phyloP scores from a whole-genome alignment of 192 early-diverging fungal species.

The Entrophospora sp. region DNA sequence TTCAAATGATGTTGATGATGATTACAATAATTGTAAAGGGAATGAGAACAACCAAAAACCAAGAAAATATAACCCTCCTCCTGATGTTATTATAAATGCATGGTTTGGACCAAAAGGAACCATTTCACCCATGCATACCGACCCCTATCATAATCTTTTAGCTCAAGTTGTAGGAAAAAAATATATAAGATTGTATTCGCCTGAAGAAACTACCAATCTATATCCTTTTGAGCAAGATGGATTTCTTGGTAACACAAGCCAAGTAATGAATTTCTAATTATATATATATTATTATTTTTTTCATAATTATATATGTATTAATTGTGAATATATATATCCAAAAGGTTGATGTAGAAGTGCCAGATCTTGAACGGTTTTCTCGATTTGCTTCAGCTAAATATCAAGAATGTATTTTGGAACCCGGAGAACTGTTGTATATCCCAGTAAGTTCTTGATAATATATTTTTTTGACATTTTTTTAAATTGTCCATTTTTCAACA shows the following conservation, averaged over 20 bases:
- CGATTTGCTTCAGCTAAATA: constrained; percentile 46
- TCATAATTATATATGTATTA: not conserved
- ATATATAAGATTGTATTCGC: constrained; percentile 64
- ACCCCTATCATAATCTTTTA: constrained; percentile 73
- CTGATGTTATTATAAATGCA: constrained; percentile 47
- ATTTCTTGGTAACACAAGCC: constrained; percentile 65
- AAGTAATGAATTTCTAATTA: constrained; percentile 37
- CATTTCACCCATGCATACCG: constrained; percentile 77
- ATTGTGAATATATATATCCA: not conserved
- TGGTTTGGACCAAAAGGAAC: constrained; percentile 84
- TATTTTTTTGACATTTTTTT: not conserved
- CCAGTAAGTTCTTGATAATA: constrained; percentile 49
- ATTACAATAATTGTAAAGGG: not conserved
- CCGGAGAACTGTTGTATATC: constrained; percentile 81
- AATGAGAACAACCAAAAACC: not conserved
- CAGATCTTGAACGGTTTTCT: constrained; percentile 50
- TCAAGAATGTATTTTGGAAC: constrained; percentile 58
- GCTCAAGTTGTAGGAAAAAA: constrained; percentile 80
- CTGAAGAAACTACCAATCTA: constrained; percentile 44
- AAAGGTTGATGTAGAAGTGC: constrained; percentile 58
- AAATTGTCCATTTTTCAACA: not conserved
- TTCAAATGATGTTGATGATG: too few relatives aligned
- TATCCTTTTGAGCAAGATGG: constrained; percentile 49
- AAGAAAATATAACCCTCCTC: constrained; percentile 21
- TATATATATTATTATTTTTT: not conserved